Evolutionary conservation across 1,139 yeast species (phyloP), one percentile per base, ranked within the genome.

Genomic region (Nakaseomyces sp.): DNA sequence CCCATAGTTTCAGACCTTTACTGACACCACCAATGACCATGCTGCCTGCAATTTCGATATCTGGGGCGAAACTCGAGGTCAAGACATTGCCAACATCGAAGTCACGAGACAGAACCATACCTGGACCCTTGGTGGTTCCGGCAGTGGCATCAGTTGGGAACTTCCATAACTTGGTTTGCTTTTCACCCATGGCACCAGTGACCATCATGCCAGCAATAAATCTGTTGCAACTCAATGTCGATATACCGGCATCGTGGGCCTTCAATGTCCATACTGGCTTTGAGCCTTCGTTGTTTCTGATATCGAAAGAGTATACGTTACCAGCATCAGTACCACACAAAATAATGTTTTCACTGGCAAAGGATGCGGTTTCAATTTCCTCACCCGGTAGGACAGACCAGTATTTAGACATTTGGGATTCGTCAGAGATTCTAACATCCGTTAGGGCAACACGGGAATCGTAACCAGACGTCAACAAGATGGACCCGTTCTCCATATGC

Each of bases 41-140:
- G 56, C 82, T 78, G 52, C 96, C 96, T 4, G 89, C 81, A 40
- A 86, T 83, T 63, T 86, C 96, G 45, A 76, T 68, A 64, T 91
- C 98, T 41, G 89, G 83, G 9, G 95, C 93, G 69, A 88, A 93
- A 8, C 83, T 70, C 17, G 86, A 72, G 10, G 89, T 74, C 57
- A 93, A 77, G 15, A 91, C 96, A 60, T 88, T 88, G 50, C 98
- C 99, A 43, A 89, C 86, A 53, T 91, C 97, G 55, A 93, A 82
- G 64, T 91, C 96, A 61, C 97, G 79, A 36, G 93, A 80, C 49
- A 88, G 71, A 15, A 89, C 82, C 95, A 91, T 84, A 10, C 89
- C 79, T 19, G 98, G 98, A 13, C 82, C 82, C 45, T 66, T 68
- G 19, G 47, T 45, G 10, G 49, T 38, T 15, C 60, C 57, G 15